Evolutionary conservation across 1,284 basidiomycete species (phyloP).

Genomic region (Singerocomus inundabilis): DNA sequence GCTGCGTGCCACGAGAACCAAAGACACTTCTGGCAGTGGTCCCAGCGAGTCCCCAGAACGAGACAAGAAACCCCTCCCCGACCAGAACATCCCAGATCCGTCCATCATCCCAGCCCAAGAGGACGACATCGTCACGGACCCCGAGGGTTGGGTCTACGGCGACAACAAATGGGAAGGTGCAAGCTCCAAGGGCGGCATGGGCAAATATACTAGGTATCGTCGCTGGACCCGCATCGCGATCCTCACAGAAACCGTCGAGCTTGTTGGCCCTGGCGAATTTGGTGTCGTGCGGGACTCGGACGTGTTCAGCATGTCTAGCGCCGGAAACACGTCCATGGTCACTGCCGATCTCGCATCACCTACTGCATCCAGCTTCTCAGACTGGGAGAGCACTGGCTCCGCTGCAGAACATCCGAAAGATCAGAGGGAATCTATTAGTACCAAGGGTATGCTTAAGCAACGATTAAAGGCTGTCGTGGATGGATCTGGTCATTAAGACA

Average conservation of each 20-base stretch:
- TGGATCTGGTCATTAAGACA: constrained; percentile 22
- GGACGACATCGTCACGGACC: constrained; percentile 65
- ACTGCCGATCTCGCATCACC: constrained; percentile 28
- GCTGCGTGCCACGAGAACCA: constrained; percentile 28
- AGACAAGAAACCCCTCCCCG: constrained; percentile 16
- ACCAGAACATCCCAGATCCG: constrained; percentile 19
- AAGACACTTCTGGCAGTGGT: constrained; percentile 13
- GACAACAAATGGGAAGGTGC: constrained; percentile 95
- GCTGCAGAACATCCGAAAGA: constrained; percentile 23
- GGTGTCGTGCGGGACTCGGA: constrained; percentile 32
- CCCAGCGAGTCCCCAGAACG: constrained; percentile 24
- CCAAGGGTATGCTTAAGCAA: constrained; percentile 27
- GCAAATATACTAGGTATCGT: constrained; percentile 85
- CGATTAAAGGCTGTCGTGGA: constrained; percentile 34
- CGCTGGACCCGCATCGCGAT: constrained; percentile 84
- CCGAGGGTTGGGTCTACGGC: constrained; percentile 91
- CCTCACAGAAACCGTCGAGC: constrained; percentile 69
- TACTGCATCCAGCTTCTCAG: constrained; percentile 30
- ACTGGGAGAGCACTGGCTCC: constrained; percentile 33
- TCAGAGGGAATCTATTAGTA: constrained; percentile 16
- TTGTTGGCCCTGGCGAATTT: constrained; percentile 41
- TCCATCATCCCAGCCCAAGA: constrained; percentile 29
- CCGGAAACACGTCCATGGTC: constrained; percentile 26
- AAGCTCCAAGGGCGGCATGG: constrained; percentile 76
- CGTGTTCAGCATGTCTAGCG: constrained; percentile 18